Percentiles rank a stretch among this genome's conserved stretches.
Evolutionary conservation across 139 green algal genomes (phyloP).

Genomic region (Closterium sp.): DNA sequence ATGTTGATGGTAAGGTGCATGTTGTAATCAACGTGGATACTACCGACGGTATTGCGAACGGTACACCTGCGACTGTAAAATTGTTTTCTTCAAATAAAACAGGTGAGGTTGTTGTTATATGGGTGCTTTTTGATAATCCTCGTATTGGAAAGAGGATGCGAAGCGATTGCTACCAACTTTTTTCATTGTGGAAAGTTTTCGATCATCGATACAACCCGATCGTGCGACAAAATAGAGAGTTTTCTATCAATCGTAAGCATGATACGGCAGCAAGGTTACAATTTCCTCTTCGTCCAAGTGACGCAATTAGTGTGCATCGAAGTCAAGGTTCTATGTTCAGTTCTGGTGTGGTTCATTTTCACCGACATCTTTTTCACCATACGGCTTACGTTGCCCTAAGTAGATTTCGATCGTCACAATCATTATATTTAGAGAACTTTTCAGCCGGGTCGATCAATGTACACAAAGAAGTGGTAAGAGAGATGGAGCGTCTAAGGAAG

Average conservation of each 20-base stretch:
- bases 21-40: too few species aligned
- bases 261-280: background rate
- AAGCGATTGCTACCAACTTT: background rate
- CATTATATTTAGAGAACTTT: background rate
- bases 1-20: too few species aligned
- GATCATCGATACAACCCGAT: background rate
- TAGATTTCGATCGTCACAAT: background rate
- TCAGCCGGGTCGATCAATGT: background rate
- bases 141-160: too few species aligned
- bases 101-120: too few species aligned
- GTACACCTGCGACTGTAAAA: too few species aligned
- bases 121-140: too few species aligned
- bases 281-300: background rate
- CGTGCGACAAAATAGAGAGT: background rate
- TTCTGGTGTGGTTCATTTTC: background rate
- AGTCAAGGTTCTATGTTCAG: background rate
- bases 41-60: too few species aligned
- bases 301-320: background rate
- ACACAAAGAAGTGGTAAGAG: too few species aligned
- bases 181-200: background rate
- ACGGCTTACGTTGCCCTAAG: too few species aligned
- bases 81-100: too few species aligned
- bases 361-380: background rate
- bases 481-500: too few species aligned
- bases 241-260: background rate